Evolutionary conservation across 108 stramenopile genomes (phyloP).

Genomic region (Bacterosira constricta): DNA sequence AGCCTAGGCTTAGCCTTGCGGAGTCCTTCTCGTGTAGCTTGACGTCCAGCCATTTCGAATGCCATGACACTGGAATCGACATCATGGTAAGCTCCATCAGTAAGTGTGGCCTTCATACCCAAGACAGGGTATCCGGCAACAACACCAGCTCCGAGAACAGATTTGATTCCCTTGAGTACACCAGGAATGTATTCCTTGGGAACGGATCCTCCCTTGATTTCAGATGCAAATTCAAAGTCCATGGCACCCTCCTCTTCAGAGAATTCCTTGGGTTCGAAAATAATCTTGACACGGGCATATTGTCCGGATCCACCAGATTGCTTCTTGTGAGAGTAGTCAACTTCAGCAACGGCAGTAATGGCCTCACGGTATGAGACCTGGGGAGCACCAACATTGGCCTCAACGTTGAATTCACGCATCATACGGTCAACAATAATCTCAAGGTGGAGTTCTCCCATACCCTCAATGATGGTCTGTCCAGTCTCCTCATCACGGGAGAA

Average conservation of each 20-base stretch:
- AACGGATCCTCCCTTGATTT: constrained; percentile 96
- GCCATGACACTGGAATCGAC: constrained; percentile 92
- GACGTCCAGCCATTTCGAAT: constrained; percentile 93
- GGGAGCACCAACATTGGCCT: constrained; percentile 89
- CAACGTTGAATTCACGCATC: constrained; percentile 98
- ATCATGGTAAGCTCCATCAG: constrained; percentile 91
- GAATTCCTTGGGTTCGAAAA: constrained; percentile 93
- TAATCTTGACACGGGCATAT: constrained; percentile 95
- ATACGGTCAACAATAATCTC: constrained; percentile 99
- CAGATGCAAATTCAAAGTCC: constrained; percentile 95
- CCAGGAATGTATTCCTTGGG: constrained; percentile 99
- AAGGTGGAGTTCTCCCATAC: constrained; percentile 99
- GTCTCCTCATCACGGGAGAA: constrained; percentile 96
- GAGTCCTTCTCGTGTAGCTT: constrained; percentile 93
- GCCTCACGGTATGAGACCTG: constrained; percentile 98
- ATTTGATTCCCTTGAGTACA: constrained; percentile 97
- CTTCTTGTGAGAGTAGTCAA: constrained; percentile 99
- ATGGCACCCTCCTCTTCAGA: constrained; percentile 83
- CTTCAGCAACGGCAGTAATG: constrained; percentile 89
- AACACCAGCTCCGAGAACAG: constrained; percentile 90
- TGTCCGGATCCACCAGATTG: constrained; percentile 98
- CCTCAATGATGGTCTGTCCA: constrained; percentile 97
- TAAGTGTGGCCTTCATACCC: constrained; percentile 93
- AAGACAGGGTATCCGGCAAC: constrained; percentile 96
- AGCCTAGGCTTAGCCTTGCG: constrained; percentile 95